Percentiles rank a stretch among this genome's conserved stretches.
Evolutionary conservation across 179 eudicot species (phyloP).

Genomic region (Patellifolia procumbens): DNA sequence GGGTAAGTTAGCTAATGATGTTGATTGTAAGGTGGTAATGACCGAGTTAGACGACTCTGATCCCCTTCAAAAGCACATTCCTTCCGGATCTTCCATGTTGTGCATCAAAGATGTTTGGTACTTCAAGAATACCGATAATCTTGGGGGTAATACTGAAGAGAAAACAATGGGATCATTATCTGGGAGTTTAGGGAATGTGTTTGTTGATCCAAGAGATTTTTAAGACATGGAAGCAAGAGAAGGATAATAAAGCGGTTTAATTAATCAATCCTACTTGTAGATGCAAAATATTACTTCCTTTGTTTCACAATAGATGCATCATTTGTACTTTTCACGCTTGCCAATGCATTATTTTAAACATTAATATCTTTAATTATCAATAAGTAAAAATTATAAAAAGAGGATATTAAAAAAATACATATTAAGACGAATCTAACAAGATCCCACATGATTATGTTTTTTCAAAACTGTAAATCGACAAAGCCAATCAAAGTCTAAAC

Average conservation of each 20-base stretch:
- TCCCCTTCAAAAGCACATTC: conserved; percentile 11
- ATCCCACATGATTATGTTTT: no score
- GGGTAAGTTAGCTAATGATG: neutral
- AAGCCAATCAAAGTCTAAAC: no score
- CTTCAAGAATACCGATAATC: neutral
- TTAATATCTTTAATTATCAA: no score
- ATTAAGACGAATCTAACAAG: no score
- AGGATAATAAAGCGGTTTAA: neutral
- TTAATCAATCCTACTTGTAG: neutral
- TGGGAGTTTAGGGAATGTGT: conserved; percentile 11
- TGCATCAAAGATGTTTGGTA: conserved; percentile 17
- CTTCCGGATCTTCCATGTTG: neutral
- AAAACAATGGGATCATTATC: neutral
- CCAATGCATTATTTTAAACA: no score
- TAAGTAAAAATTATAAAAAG: no score
- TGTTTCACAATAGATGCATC: no score
- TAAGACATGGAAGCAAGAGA: neutral
- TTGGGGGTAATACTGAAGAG: neutral
- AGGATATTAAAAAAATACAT: no score
- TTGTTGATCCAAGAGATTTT: conserved; percentile 19
- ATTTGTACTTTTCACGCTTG: no score
- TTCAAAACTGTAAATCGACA: no score
- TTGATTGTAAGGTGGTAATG: conserved; percentile 9
- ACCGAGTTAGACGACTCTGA: neutral
- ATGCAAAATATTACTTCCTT: no score